Conservation (phyloP, 2,329 filamentous ascomycete genomes). For the Colletotrichum camelliae region DNA sequence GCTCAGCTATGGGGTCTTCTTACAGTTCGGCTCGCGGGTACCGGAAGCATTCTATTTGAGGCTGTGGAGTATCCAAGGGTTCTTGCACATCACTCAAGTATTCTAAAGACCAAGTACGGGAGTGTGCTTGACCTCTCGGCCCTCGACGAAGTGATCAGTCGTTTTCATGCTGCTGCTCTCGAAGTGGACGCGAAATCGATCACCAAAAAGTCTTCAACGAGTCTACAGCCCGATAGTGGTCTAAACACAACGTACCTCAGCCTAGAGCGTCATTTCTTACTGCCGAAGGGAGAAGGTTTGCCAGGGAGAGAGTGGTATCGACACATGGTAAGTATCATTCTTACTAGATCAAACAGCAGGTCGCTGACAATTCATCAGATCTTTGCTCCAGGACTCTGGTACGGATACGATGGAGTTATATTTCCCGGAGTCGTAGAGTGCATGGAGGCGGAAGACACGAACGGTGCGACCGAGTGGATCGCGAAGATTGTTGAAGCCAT, state of each 20-base stretch:
- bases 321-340: neutral
- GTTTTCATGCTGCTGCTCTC: neutral
- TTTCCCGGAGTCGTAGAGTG: neutral
- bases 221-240: neutral
- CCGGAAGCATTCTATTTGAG: neutral
- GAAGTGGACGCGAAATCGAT: neutral
- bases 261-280: neutral
- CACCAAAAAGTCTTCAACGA: neutral
- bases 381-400: neutral
- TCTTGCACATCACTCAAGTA: neutral
- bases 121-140: neutral
- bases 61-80: neutral
- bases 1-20: slow-evolving; percentile 47
- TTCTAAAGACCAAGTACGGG: neutral
- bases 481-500: neutral
- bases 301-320: neutral
- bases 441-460: neutral
- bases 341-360: neutral
- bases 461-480: neutral
- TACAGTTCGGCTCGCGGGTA: slow-evolving; percentile 19
- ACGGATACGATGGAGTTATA: neutral
- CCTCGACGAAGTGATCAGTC: neutral
- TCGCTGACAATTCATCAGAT: neutral
- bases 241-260: neutral
- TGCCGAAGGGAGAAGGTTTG: neutral